These are phyloP conservation scores for Neurospora sublineolata DNA, from an alignment of 495 filamentous ascomycete species.

Conservation along the genomic window DNA sequence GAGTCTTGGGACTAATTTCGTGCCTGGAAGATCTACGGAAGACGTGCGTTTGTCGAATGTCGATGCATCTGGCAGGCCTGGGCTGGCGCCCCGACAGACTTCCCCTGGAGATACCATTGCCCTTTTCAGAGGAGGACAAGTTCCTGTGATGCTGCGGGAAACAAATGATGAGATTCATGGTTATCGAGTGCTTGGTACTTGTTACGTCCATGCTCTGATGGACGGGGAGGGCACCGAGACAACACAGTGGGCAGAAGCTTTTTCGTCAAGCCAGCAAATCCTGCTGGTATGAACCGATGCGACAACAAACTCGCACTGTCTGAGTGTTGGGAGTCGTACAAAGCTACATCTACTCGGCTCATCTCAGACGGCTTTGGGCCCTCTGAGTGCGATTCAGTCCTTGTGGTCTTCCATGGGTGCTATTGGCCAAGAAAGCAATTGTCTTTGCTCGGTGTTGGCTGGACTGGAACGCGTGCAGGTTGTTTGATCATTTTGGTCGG, in stretches of 20 bases:
- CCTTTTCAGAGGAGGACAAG: neutral
- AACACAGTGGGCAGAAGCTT: neutral
- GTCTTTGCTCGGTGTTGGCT: neutral
- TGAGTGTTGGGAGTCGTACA: neutral
- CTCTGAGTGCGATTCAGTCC: neutral
- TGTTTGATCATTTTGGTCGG: neutral
- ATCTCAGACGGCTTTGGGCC: neutral
- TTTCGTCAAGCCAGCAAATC: neutral
- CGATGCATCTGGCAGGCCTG: neutral
- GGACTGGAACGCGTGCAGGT: neutral
- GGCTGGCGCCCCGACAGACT: neutral
- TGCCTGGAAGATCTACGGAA: neutral
- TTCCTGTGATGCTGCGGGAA: conserved; percentile 9
- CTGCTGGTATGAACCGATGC: neutral
- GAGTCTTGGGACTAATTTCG: neutral
- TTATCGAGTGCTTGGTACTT: conserved; percentile 5
- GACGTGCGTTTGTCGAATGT: neutral
- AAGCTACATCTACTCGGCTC: neutral
- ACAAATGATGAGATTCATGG: neutral
- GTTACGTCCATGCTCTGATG: conserved; percentile 13
- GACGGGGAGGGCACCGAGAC: conserved; percentile 4
- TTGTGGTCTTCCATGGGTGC: neutral
- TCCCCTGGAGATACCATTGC: neutral
- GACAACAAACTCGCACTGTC: neutral
- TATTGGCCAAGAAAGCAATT: neutral